Evolutionary conservation across 1,284 basidiomycete species (phyloP).

Genomic region (Inonotus hispidus): DNA sequence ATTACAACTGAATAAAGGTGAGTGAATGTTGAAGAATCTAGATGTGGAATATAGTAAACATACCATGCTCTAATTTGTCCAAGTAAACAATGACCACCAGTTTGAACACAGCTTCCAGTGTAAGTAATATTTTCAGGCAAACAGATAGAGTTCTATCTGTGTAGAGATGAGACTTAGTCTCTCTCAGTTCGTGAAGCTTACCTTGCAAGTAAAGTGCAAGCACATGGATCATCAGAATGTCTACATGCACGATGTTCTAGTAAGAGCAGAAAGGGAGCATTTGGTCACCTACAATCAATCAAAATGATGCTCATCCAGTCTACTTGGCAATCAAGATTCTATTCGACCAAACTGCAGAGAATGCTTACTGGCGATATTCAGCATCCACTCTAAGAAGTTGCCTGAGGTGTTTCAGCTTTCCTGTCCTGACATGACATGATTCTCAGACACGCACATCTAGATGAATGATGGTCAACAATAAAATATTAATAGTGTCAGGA

Average conservation of each 20-base stretch:
- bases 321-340: neutral
- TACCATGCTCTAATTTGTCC: neutral
- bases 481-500: neutral
- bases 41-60: neutral
- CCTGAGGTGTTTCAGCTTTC: neutral
- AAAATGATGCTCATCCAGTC: neutral
- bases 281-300: neutral
- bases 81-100: neutral
- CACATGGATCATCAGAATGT: neutral
- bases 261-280: neutral
- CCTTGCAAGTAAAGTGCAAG: neutral
- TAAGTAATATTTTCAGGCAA: neutral
- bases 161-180: neutral
- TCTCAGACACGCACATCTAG: neutral
- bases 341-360: neutral
- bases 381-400: neutral
- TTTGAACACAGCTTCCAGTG: neutral
- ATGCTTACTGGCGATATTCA: neutral
- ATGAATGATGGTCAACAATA: neutral
- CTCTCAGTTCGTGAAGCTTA: neutral
- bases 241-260: neutral
- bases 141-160: neutral
- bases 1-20: neutral
- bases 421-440: neutral
- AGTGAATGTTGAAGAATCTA: neutral